These are phyloP conservation scores for Kluyveromyces sp. DNA, from an alignment of 1,139 yeast species.

Conservation along the genomic window DNA sequence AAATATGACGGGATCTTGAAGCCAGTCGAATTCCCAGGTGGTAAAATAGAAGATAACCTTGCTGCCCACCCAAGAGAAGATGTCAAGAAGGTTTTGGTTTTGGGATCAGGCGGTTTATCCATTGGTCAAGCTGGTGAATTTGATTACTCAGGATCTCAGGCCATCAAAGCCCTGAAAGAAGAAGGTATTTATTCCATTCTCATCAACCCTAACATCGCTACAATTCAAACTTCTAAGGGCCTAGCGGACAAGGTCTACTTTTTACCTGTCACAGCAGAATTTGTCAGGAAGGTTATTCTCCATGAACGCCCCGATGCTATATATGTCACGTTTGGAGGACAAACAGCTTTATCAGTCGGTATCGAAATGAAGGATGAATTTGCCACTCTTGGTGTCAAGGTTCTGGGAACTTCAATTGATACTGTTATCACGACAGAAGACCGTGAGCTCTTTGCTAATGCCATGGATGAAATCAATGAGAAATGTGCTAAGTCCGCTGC, in stretches of 20 bases:
- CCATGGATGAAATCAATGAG: slow-evolving; percentile 92
- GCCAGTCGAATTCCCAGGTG: slow-evolving; percentile 89
- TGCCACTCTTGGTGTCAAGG: slow-evolving; percentile 84
- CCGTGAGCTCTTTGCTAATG: slow-evolving; percentile 88
- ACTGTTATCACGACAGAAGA: slow-evolving; percentile 96
- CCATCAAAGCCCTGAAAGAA: slow-evolving; percentile 90
- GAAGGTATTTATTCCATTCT: slow-evolving; percentile 94
- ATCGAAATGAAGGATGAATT: slow-evolving; percentile 92
- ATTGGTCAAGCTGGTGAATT: slow-evolving; percentile 99
- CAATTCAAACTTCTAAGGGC: slow-evolving; percentile 97
- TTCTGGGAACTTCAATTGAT: slow-evolving; percentile 92
- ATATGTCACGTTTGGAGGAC: slow-evolving; percentile 97
- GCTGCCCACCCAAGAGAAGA: slow-evolving; percentile 70
- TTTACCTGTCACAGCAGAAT: slow-evolving; percentile 93
- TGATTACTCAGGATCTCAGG: slow-evolving; percentile 96
- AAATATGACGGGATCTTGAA: slow-evolving; percentile 51
- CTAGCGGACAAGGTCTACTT: slow-evolving; percentile 96
- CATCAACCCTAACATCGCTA: slow-evolving; percentile 96
- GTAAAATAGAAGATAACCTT: slow-evolving; percentile 61
- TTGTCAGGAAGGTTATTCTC: slow-evolving; percentile 88
- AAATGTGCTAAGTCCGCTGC: slow-evolving; percentile 93
- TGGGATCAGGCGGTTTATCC: slow-evolving; percentile 97
- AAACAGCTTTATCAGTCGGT: slow-evolving; percentile 95
- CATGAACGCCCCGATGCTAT: slow-evolving; percentile 97
- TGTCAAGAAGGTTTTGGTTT: slow-evolving; percentile 88